These are phyloP conservation scores for Hibiscus trionum DNA, from an alignment of 345 rosid species.

Conservation along the genomic window DNA sequence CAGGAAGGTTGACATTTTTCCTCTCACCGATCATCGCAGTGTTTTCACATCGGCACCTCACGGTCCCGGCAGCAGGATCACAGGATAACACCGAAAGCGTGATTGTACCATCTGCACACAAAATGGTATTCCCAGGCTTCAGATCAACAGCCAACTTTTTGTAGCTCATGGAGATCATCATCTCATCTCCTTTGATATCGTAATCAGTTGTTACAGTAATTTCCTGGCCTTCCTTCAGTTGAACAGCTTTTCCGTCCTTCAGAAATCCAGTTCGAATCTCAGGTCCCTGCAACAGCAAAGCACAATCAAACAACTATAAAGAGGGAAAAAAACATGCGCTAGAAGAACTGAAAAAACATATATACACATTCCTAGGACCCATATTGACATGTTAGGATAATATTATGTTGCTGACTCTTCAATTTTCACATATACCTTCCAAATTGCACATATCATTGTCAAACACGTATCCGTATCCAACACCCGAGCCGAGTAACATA, in stretches of 20 bases:
- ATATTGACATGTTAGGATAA: too few species aligned
- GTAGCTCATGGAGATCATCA: slow-evolving; percentile 83
- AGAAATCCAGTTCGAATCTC: slow-evolving; percentile 72
- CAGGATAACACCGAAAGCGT: slow-evolving; percentile 64
- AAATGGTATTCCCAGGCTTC: slow-evolving; percentile 67
- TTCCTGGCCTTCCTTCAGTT: slow-evolving; percentile 59
- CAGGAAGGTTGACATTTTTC: slow-evolving; percentile 90
- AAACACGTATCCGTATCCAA: too few species aligned
- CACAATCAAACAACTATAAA: background rate
- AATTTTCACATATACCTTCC: too few species aligned
- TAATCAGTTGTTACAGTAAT: slow-evolving; percentile 68
- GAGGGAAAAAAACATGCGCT: too few species aligned
- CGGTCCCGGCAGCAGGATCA: slow-evolving; percentile 61
- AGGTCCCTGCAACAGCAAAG: slow-evolving; percentile 40
- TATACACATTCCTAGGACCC: too few species aligned
- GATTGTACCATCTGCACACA: slow-evolving; percentile 90
- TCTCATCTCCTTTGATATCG: slow-evolving; percentile 52
- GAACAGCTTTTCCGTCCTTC: slow-evolving; percentile 52
- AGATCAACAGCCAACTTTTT: slow-evolving; percentile 70
- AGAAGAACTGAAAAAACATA: too few species aligned
- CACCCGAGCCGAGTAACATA: too few species aligned
- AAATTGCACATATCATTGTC: too few species aligned
- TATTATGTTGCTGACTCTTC: too few species aligned
- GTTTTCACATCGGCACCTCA: slow-evolving; percentile 80
- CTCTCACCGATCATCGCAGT: slow-evolving; percentile 82